Conservation (phyloP, 1,139 yeast species). For the Candida sp. region DNA sequence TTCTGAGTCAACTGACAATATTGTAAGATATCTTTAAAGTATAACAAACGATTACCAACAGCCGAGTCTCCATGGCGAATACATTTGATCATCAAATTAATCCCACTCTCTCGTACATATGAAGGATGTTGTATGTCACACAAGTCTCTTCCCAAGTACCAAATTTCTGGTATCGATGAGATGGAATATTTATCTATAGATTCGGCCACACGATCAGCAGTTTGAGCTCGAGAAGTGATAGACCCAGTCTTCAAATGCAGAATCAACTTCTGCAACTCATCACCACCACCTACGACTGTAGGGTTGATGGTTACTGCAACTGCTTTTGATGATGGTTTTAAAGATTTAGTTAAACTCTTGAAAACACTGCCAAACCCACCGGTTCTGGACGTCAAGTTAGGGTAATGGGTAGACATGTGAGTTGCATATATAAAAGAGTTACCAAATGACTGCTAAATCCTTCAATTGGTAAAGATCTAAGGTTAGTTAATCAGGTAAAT, state of each 20-base stretch:
- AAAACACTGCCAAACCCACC: slow-evolving; percentile 45
- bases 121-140: slow-evolving; percentile 32
- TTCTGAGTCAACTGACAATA: slow-evolving; percentile 30
- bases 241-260: slow-evolving; percentile 36
- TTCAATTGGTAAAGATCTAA: too few relatives aligned
- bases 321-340: slow-evolving; percentile 30
- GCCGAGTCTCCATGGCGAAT: slow-evolving; percentile 49
- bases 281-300: slow-evolving; percentile 61
- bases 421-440: not conserved
- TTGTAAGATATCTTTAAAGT: slow-evolving; percentile 57
- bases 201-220: slow-evolving; percentile 50
- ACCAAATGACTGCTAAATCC: too few relatives aligned
- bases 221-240: slow-evolving; percentile 41
- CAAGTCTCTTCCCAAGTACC: slow-evolving; percentile 68
- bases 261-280: slow-evolving; percentile 45
- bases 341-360: slow-evolving; percentile 52
- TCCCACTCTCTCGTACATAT: slow-evolving; percentile 49
- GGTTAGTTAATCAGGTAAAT: too few relatives aligned
- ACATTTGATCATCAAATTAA: slow-evolving; percentile 55
- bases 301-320: slow-evolving; percentile 50
- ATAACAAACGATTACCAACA: slow-evolving; percentile 47
- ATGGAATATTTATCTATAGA: slow-evolving; percentile 52
- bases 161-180: slow-evolving; percentile 66
- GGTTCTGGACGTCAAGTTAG: slow-evolving; percentile 27
- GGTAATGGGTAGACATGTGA: slow-evolving; percentile 35